A percentile compares a stretch with the other conserved stretches of the same genome.
These are phyloP conservation scores for Sclerotinia sclerotiorum DNA, from an alignment of 2,329 filamentous ascomycete genomes.

Conservation along the genomic window DNA sequence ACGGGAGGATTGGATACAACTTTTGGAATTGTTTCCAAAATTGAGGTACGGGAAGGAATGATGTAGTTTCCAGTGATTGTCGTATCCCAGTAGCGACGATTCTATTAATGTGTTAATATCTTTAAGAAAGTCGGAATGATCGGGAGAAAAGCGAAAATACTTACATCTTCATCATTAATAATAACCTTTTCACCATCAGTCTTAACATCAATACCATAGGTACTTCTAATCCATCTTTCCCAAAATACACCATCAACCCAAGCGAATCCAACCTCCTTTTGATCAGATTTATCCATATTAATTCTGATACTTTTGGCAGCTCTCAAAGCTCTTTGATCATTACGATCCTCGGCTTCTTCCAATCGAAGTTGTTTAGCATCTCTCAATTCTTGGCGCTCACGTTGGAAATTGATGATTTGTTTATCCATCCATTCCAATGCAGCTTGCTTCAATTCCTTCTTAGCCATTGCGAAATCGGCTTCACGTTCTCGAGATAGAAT, in stretches of 20 bases:
- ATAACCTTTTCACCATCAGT: constrained; percentile 87
- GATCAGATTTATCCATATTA: constrained; percentile 82
- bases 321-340: constrained; percentile 82
- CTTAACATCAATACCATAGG: constrained; percentile 83
- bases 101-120: constrained; percentile 51
- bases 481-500: constrained; percentile 78
- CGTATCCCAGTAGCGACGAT: constrained; percentile 90
- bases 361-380: constrained; percentile 94
- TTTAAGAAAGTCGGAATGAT: not conserved
- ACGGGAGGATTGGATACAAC: constrained; percentile 54
- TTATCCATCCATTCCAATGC: constrained; percentile 98
- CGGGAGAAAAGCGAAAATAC: constrained; percentile 41
- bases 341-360: constrained; percentile 91
- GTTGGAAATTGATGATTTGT: constrained; percentile 85
- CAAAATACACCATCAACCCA: constrained; percentile 98
- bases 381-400: constrained; percentile 88
- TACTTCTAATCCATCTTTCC: constrained; percentile 95
- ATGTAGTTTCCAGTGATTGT: constrained; percentile 89
- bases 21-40: constrained; percentile 47
- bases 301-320: constrained; percentile 89
- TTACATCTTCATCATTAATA: constrained; percentile 95
- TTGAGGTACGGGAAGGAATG: constrained; percentile 67
- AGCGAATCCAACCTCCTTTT: constrained; percentile 88
- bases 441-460: constrained; percentile 90
- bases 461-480: constrained; percentile 74